A percentile compares a stretch with the other conserved stretches of the same genome.
These are phyloP conservation scores for Blastomyces emzantsi DNA, from an alignment of 2,329 filamentous ascomycete species.

Conservation along the genomic window DNA sequence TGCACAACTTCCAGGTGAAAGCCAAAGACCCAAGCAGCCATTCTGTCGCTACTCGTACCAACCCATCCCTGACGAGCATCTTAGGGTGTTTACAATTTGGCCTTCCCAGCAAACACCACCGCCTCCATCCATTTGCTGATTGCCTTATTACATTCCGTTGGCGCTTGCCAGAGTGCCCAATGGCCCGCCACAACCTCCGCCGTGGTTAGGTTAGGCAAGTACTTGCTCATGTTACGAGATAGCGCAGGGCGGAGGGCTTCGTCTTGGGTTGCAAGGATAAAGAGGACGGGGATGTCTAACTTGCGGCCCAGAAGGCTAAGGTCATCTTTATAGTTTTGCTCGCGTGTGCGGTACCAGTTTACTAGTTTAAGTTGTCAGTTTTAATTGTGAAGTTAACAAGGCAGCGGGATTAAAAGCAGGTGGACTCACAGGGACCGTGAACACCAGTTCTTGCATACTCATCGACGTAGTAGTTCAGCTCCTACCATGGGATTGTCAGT, in stretches of 20 bases:
- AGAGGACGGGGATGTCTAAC: conserved; percentile 58
- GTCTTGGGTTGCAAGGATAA: conserved; percentile 65
- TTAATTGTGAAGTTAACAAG: neutral
- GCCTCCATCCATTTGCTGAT: conserved; percentile 59
- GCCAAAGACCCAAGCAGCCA: neutral
- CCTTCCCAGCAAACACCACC: conserved; percentile 42
- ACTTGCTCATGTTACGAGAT: conserved; percentile 60
- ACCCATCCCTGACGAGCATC: neutral
- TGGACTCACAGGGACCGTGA: conserved; percentile 55
- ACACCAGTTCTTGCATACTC: conserved; percentile 65
- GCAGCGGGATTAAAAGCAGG: neutral
- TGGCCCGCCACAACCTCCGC: conserved; percentile 62
- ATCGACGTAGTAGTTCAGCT: conserved; percentile 66
- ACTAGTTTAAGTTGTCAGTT: conserved; percentile 32
- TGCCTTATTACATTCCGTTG: conserved; percentile 59
- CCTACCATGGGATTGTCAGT: conserved; percentile 28
- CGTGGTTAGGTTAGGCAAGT: conserved; percentile 55
- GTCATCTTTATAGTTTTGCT: conserved; percentile 72
- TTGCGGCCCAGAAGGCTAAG: conserved; percentile 29
- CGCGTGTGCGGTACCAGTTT: conserved; percentile 77
- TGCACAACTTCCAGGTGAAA: neutral
- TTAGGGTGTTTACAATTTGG: conserved; percentile 22
- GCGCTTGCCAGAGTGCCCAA: conserved; percentile 72
- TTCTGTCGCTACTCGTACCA: neutral
- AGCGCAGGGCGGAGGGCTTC: conserved; percentile 62